Evolutionary conservation across 106 monocot genomes (phyloP).

Genomic region (Iris macrosiphon): DNA sequence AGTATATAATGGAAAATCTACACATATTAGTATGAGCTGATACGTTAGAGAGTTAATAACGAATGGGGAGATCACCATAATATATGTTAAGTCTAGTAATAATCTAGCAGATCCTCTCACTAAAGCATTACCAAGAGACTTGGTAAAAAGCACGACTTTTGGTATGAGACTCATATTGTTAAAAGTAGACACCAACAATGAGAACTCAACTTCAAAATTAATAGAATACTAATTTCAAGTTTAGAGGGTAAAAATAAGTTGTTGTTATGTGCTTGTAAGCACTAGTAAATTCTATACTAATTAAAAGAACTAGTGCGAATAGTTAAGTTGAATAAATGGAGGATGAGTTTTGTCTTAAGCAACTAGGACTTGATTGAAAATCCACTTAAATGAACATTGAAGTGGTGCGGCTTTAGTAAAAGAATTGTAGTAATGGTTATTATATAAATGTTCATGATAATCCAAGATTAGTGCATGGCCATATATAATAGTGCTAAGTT

Average conservation of each 20-base stretch:
- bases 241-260: background rate
- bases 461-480: no score
- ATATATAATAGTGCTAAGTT: no score
- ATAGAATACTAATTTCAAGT: background rate
- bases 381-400: no score
- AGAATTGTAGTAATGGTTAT: no score
- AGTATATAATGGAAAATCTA: slow-evolving; percentile 1
- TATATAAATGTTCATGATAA: no score
- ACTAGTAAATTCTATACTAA: no score
- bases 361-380: no score
- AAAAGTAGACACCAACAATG: background rate
- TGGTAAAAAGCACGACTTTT: background rate
- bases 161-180: background rate
- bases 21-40: background rate
- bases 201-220: background rate
- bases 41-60: background rate
- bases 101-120: background rate
- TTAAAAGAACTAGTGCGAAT: no score
- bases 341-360: no score
- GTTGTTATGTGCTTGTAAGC: background rate
- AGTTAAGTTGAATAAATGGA: no score
- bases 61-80: background rate
- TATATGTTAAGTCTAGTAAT: background rate
- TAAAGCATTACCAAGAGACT: background rate
- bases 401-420: no score